Evolutionary conservation across 1,139 yeast genomes (phyloP).

Genomic region (Taiozyma sp.): DNA sequence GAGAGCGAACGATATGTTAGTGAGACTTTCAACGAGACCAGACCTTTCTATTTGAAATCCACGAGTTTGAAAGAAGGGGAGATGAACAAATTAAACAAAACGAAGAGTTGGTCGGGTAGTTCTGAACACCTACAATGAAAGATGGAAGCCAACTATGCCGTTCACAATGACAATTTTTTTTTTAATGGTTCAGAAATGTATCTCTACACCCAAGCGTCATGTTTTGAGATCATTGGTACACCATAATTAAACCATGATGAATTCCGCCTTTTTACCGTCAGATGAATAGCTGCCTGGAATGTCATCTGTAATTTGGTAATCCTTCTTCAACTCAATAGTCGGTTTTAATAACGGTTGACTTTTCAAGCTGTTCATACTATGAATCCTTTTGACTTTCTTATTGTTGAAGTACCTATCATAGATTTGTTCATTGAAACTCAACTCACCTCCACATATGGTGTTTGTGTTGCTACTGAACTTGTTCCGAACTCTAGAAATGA

Average conservation of each 20-base stretch:
- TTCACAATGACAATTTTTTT: not conserved
- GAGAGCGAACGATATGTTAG: not conserved
- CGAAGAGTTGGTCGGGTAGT: conserved; percentile 38
- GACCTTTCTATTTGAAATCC: not conserved
- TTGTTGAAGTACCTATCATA: not conserved
- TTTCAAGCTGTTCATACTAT: not conserved
- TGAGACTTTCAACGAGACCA: not conserved
- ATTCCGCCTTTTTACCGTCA: not conserved
- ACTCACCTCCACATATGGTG: not conserved
- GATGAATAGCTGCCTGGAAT: not conserved
- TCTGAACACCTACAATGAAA: not conserved
- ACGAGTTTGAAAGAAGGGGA: not conserved
- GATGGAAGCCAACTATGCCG: not conserved
- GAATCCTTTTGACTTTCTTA: not conserved
- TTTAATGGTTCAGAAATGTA: not conserved
- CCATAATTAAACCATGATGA: not conserved
- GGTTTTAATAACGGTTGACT: not conserved
- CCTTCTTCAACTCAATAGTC: not conserved
- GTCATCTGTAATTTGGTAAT: not conserved
- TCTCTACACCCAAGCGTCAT: no score
- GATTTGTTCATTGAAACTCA: not conserved
- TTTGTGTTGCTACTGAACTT: conserved; percentile 1
- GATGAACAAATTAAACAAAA: conserved; percentile 15
- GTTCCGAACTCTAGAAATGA: conserved; percentile 3
- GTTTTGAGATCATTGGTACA: not conserved